Percentiles rank a stretch among this genome's conserved stretches.
phyloP scores from a whole-genome alignment of 2,329 filamentous ascomycete species.

The Ceratocystis cubensis region DNA sequence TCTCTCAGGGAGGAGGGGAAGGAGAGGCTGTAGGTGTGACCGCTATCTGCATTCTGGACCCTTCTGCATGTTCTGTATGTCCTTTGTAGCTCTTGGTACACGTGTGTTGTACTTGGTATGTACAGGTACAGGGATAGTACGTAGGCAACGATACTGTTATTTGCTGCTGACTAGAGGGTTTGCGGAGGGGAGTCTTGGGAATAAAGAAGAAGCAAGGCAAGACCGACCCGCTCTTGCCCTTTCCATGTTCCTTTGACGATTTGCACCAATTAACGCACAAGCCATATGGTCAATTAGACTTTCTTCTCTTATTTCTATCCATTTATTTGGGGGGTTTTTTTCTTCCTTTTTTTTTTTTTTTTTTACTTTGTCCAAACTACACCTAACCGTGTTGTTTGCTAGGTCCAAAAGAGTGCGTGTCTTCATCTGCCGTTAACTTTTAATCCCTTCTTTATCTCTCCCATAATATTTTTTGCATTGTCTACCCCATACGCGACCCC shows the following conservation, averaged over 20 bases:
- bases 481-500: neutral
- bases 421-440: slow-evolving; percentile 1
- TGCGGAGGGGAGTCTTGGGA: neutral
- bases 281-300: neutral
- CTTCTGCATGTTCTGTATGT: neutral
- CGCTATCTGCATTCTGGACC: neutral
- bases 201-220: neutral
- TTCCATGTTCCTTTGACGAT: slow-evolving; percentile 5
- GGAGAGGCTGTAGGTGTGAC: neutral
- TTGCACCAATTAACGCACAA: slow-evolving; percentile 9
- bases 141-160: neutral
- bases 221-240: neutral
- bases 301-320: neutral
- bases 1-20: neutral
- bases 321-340: neutral
- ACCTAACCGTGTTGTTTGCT: neutral
- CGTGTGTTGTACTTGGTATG: neutral
- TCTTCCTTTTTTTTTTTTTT: neutral
- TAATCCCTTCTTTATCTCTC: neutral
- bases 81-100: neutral
- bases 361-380: neutral
- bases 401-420: neutral
- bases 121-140: slow-evolving; percentile 7
- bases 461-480: neutral
- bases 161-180: neutral